Evolutionary conservation across 768 basidiomycete genomes (phyloP).

Genomic region (Phanerodontia chrysosporium): DNA sequence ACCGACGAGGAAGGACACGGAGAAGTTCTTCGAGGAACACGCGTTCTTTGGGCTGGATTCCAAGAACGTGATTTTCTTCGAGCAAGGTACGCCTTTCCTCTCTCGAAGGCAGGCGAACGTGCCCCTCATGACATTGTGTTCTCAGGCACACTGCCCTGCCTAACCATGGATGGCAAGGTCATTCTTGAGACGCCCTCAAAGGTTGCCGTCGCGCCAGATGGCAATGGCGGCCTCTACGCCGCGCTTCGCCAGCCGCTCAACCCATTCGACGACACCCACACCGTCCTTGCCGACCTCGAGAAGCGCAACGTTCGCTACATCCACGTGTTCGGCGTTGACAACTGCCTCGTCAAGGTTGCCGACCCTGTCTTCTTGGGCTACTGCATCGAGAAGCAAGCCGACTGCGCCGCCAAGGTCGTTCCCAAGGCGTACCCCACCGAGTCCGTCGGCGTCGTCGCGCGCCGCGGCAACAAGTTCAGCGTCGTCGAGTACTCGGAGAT

Average conservation of each 20-base stretch:
- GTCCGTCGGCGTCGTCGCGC: slow-evolving; percentile 92
- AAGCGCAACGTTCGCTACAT: slow-evolving; percentile 79
- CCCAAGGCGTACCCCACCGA: slow-evolving; percentile 84
- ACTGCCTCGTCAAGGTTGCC: slow-evolving; percentile 95
- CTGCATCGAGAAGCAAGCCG: slow-evolving; percentile 82
- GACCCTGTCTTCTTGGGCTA: slow-evolving; percentile 97
- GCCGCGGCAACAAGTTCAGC: slow-evolving; percentile 75
- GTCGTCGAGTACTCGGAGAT: slow-evolving; percentile 99
- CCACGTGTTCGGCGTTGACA: slow-evolving; percentile 97
- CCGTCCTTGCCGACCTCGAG: slow-evolving; percentile 81
- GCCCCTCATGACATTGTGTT: background rate
- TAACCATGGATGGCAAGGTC: slow-evolving; percentile 92
- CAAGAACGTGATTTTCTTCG: slow-evolving; percentile 86
- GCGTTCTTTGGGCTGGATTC: slow-evolving; percentile 76
- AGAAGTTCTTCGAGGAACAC: slow-evolving; percentile 75
- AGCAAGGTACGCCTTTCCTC: slow-evolving; percentile 71
- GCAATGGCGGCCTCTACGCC: slow-evolving; percentile 96
- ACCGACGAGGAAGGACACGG: slow-evolving; percentile 85
- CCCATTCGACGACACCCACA: slow-evolving; percentile 49
- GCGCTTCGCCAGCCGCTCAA: slow-evolving; percentile 80
- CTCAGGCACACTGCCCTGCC: slow-evolving; percentile 89
- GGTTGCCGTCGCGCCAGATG: slow-evolving; percentile 95
- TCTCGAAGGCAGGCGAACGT: background rate
- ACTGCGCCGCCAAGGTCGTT: slow-evolving; percentile 95
- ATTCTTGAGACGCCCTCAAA: slow-evolving; percentile 74